These are phyloP conservation scores for Metschnikowia sp. DNA, from an alignment of 805 yeast species.

Conservation along the genomic window DNA sequence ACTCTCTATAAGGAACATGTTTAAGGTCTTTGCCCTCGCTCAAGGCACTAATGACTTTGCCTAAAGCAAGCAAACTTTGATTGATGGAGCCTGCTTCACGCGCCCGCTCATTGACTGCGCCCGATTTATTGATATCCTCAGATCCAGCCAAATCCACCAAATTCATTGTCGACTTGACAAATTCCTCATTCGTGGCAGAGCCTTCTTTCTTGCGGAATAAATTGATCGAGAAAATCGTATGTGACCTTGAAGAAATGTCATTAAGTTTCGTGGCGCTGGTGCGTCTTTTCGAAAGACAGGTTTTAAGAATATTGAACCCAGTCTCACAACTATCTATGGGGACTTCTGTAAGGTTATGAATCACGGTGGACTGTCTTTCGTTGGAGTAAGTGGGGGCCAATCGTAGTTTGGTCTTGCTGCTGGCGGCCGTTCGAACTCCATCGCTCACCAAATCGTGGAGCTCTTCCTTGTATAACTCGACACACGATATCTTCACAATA, in stretches of 20 bases:
- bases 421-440: slow-evolving; percentile 26
- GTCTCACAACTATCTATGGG: slow-evolving; percentile 51
- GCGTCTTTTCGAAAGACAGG: slow-evolving; percentile 57
- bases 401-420: slow-evolving; percentile 25
- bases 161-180: slow-evolving; percentile 63
- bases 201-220: slow-evolving; percentile 47
- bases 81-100: slow-evolving; percentile 93
- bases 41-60: slow-evolving; percentile 74
- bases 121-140: slow-evolving; percentile 83
- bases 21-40: slow-evolving; percentile 30
- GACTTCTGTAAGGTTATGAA: slow-evolving; percentile 65
- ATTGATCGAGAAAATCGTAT: slow-evolving; percentile 67
- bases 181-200: slow-evolving; percentile 9
- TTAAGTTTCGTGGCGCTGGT: slow-evolving; percentile 75
- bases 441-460: slow-evolving; percentile 64
- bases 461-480: slow-evolving; percentile 87
- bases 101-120: slow-evolving; percentile 82
- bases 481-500: slow-evolving; percentile 71
- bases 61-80: slow-evolving; percentile 81
- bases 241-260: slow-evolving; percentile 71
- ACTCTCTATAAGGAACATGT: slow-evolving; percentile 85
- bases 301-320: slow-evolving; percentile 53
- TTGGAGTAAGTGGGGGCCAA: slow-evolving; percentile 8
- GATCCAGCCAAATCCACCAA: slow-evolving; percentile 94
- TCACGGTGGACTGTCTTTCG: slow-evolving; percentile 35